Evolutionary conservation across 768 basidiomycete genomes (phyloP), one percentile per base, ranked within the genome.

Genomic region (Tylopilus intermedius): DNA sequence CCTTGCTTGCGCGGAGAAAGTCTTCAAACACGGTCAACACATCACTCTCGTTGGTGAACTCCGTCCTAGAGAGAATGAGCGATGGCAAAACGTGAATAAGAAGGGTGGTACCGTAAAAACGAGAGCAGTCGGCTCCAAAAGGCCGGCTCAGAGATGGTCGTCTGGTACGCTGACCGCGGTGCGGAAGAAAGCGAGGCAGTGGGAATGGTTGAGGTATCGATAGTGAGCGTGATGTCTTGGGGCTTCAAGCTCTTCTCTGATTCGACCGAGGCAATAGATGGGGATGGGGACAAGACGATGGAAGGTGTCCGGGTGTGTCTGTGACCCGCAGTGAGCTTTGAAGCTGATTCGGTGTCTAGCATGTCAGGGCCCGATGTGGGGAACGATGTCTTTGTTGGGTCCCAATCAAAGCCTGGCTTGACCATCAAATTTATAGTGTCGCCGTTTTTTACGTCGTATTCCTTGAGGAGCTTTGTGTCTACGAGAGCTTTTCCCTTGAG

Each of bases 401-500:
- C 78, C 85, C 84, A 81, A 33, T 81, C 74, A 53, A 79, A 76
- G 24, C 86, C 82, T 3, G 91, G 79, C 64, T 94, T 95, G 67
- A 94, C 71, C 76, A 94, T 86, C 42, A 99, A 75, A 68, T 87
- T 95, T 61, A 98, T 74, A 10, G 83, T 86, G 59, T 90, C 85
- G 10, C 86, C 88, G 64, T 86, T 81, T 62, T 84, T 81, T 63
- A 94, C 77, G 63, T 74, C 80, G 74, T 97, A 99, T 67, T 98
- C 96, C 64, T 88, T 87, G 38, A 98, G 73, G 9, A 99, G 80
- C 66, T 94, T 95, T 24, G 73, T 73, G 74, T 97, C 95, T 14
- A 83, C 84, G 57, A 98, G 80, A 0, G 88, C 93, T 69, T 99
- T 99, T 51, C 96, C 96, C 71, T 94, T 97, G 49, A 96, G 76